A percentile compares a stretch with the other conserved stretches of the same genome.
Evolutionary conservation across 192 early-diverging fungal genomes (phyloP).

Genomic region (Linderina pennispora): DNA sequence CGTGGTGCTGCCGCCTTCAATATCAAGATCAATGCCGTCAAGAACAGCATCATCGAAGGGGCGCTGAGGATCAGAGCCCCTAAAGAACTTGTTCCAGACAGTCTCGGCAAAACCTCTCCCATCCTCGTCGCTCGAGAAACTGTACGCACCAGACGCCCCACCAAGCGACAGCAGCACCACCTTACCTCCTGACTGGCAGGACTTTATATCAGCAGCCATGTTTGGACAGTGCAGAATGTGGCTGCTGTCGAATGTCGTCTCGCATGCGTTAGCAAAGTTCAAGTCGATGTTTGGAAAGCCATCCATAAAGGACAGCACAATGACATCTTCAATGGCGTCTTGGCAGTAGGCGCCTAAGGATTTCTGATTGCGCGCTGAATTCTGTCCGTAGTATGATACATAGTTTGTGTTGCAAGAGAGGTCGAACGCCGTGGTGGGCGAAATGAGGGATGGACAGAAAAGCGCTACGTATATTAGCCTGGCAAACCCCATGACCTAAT

Average conservation of each 20-base stretch:
- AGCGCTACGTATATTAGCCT: no score
- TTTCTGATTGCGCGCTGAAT: constrained; percentile 1
- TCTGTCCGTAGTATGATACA: constrained; percentile 4
- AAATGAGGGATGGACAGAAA: no score
- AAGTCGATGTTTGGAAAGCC: constrained; percentile 32
- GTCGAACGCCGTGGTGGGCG: constrained; percentile 1
- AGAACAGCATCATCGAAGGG: no score
- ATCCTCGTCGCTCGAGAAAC: no score
- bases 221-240: constrained; percentile 38
- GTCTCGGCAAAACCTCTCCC: no score
- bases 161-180: constrained; percentile 49
- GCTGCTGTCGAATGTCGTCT: constrained; percentile 34
- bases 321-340: constrained; percentile 42
- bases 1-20: no score
- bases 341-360: constrained; percentile 38
- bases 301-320: constrained; percentile 47
- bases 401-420: background rate
- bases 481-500: no score
- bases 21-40: no score
- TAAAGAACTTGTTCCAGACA: no score
- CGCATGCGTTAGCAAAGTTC: constrained; percentile 46
- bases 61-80: no score
- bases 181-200: constrained; percentile 52
- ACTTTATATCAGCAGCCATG: constrained; percentile 46
- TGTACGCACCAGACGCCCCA: constrained; percentile 46